Evolutionary conservation across 2,329 filamentous ascomycete species (phyloP).

Genomic region (Nothophoma quercina): DNA sequence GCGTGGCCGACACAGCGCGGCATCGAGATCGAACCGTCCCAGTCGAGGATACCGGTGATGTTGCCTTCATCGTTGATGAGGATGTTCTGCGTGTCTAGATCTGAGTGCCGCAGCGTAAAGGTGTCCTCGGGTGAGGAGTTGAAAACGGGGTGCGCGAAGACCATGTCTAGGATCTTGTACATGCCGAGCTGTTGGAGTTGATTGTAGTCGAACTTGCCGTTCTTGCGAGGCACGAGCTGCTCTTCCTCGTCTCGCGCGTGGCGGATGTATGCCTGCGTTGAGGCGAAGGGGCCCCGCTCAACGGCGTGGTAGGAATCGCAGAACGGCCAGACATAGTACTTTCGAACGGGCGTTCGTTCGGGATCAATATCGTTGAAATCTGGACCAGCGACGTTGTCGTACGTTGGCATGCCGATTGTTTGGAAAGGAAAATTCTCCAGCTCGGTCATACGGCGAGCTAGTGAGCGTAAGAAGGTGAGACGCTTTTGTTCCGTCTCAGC

Average conservation of each 20-base stretch:
- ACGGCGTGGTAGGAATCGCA: background rate
- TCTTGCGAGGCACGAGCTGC: background rate
- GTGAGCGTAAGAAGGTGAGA: conserved; percentile 20
- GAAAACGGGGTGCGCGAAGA: conserved; percentile 7
- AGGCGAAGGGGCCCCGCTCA: background rate
- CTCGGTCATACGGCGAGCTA: conserved; percentile 18
- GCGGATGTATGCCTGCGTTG: background rate
- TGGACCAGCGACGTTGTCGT: background rate
- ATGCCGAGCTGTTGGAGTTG: background rate
- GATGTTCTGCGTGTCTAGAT: conserved; percentile 36
- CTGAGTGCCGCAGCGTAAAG: conserved; percentile 27
- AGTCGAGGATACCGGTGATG: conserved; percentile 30
- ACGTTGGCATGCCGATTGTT: conserved; percentile 19
- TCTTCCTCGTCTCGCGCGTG: background rate
- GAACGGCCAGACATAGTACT: conserved; percentile 8
- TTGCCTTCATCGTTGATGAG: conserved; percentile 22
- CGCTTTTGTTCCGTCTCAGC: conserved; percentile 10
- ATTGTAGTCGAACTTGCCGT: background rate
- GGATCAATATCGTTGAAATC: background rate
- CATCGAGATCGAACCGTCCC: conserved; percentile 16
- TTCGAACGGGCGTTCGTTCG: background rate
- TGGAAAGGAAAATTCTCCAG: conserved; percentile 21
- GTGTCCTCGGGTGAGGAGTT: conserved; percentile 15
- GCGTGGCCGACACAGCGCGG: conserved; percentile 22
- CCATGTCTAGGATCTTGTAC: background rate